A percentile compares a stretch with the other conserved stretches of the same genome.
phyloP scores from a whole-genome alignment of 208 protist genomes.

The Phytomonas sp. region DNA sequence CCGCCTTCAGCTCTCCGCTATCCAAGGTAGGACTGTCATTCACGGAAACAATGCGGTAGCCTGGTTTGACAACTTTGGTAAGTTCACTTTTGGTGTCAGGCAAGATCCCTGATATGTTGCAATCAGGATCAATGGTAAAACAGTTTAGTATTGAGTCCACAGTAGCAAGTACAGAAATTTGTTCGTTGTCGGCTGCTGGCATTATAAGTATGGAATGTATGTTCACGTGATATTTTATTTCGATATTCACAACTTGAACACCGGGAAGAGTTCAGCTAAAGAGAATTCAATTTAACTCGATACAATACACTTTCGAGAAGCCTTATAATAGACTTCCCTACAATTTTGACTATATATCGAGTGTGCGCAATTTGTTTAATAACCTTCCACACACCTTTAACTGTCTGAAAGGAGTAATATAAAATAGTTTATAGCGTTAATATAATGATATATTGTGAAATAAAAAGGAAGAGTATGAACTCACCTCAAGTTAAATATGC shows the following conservation, averaged over 20 bases:
- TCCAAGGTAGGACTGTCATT: slow-evolving; percentile 35
- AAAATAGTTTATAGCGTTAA: neutral
- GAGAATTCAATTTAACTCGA: too few species aligned
- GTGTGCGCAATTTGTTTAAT: too few species aligned
- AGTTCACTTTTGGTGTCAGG: slow-evolving; percentile 25
- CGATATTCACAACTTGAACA: too few species aligned
- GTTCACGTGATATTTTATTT: too few species aligned
- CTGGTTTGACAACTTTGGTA: slow-evolving; percentile 7
- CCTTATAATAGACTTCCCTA: too few species aligned
- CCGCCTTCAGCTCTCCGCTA: slow-evolving; percentile 45
- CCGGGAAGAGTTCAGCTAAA: too few species aligned
- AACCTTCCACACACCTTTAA: too few species aligned
- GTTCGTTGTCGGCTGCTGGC: slow-evolving; percentile 9
- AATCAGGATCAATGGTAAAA: slow-evolving; percentile 50
- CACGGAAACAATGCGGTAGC: slow-evolving; percentile 37
- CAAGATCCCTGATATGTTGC: slow-evolving; percentile 38
- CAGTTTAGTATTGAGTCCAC: slow-evolving; percentile 44
- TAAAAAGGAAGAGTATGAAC: neutral
- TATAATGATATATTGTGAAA: neutral
- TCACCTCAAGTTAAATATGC: slow-evolving; percentile 4
- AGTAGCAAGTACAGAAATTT: slow-evolving; percentile 23
- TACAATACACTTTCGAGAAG: too few species aligned
- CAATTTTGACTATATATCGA: too few species aligned
- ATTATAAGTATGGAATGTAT: too few species aligned
- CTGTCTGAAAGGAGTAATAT: neutral